Evolutionary conservation across 306 rosid genomes (phyloP).

Genomic region (Argentina anserina): DNA sequence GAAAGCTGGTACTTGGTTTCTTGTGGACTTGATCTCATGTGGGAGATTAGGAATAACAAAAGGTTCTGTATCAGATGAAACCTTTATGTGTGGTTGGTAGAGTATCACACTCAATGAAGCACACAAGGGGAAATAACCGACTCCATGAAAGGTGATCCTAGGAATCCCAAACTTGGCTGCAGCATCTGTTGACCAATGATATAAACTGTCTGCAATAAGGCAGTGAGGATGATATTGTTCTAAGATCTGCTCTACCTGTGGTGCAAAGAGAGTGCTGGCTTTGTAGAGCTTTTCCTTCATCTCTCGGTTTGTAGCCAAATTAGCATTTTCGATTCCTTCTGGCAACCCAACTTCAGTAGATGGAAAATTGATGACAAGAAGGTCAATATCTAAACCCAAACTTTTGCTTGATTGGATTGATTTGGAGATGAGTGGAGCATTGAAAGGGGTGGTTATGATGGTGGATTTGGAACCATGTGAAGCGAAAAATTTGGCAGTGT

Average conservation of each 20-base stretch:
- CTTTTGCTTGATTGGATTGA: background rate
- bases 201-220: constrained; percentile 19
- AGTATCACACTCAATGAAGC: background rate
- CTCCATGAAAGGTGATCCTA: constrained; percentile 27
- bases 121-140: constrained; percentile 21
- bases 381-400: background rate
- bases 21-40: constrained; percentile 30
- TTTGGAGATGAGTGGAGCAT: background rate
- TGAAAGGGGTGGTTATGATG: constrained; percentile 17
- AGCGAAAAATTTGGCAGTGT: constrained; percentile 23
- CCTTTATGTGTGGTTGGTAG: constrained; percentile 30
- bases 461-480: constrained; percentile 14
- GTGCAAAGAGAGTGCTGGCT: background rate
- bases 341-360: constrained; percentile 24
- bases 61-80: constrained; percentile 33
- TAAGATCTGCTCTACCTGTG: constrained; percentile 2
- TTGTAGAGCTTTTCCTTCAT: background rate
- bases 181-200: constrained; percentile 19
- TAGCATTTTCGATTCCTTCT: constrained; percentile 30
- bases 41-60: constrained; percentile 44
- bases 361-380: background rate
- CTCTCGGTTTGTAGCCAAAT: background rate
- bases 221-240: constrained; percentile 5
- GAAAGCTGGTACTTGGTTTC: constrained; percentile 2
- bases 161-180: constrained; percentile 23